Percentiles rank a stretch among this genome's conserved stretches.
Conservation (phyloP, 129 eudicot species). For the carrot (Daucus carota) region DH1_v3.0 NC_030388.2:1895001-1895500, state of each 20-base stretch:
- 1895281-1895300: slow-evolving; percentile 26
- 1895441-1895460: no score
- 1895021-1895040: slow-evolving; percentile 43
- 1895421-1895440: slow-evolving; percentile 20
- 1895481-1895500: neutral
- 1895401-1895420: slow-evolving; percentile 39
- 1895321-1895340: slow-evolving; percentile 31
- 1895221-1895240: slow-evolving; percentile 25
- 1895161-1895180: no score
- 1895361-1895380: slow-evolving; percentile 29
- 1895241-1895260: slow-evolving; percentile 23
- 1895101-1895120: no score
- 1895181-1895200: no score
- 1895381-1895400: slow-evolving; percentile 14
- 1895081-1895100: no score
- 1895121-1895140: no score
- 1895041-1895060: slow-evolving; percentile 42
- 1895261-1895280: slow-evolving; percentile 35
- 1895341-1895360: slow-evolving; percentile 25
- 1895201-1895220: slow-evolving; percentile 9
- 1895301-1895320: slow-evolving; percentile 42
- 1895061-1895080: slow-evolving; percentile 53
- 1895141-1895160: no score
- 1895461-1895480: no score
- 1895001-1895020: slow-evolving; percentile 3